phyloP scores from a whole-genome alignment of 306 rosid genomes.

The Albizia julibrissin region DNA sequence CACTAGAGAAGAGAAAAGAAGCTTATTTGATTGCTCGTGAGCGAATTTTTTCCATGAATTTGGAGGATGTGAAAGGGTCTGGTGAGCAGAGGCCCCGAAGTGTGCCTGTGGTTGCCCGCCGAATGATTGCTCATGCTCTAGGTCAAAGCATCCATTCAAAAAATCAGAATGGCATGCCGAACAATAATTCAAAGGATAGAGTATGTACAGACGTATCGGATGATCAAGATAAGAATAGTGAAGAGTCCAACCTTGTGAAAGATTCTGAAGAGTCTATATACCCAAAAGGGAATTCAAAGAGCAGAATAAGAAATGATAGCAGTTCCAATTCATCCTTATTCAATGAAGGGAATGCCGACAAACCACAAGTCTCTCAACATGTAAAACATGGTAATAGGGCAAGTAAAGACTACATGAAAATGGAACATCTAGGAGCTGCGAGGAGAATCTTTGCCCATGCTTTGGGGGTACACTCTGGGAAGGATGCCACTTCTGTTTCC shows the following conservation, averaged over 20 bases:
- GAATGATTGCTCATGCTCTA: slow-evolving; percentile 97
- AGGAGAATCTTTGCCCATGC: slow-evolving; percentile 96
- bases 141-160: slow-evolving; percentile 72
- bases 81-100: slow-evolving; percentile 67
- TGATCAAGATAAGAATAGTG: slow-evolving; percentile 40
- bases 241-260: slow-evolving; percentile 31
- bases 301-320: slow-evolving; percentile 35
- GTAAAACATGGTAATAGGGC: slow-evolving; percentile 50
- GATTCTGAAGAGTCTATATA: slow-evolving; percentile 38
- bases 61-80: slow-evolving; percentile 58
- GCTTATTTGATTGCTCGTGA: slow-evolving; percentile 89
- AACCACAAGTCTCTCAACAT: slow-evolving; percentile 33
- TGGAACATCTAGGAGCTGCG: slow-evolving; percentile 91
- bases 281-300: slow-evolving; percentile 34
- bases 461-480: slow-evolving; percentile 70
- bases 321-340: slow-evolving; percentile 31
- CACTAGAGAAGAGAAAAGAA: slow-evolving; percentile 84
- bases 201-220: slow-evolving; percentile 34
- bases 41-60: slow-evolving; percentile 70
- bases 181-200: slow-evolving; percentile 38
- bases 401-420: slow-evolving; percentile 57
- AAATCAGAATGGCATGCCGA: slow-evolving; percentile 40
- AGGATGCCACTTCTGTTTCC: slow-evolving; percentile 51
- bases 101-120: slow-evolving; percentile 85
- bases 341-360: slow-evolving; percentile 41